Base-by-base conservation (phyloP, 192 early-diverging fungal species). In the Pilaira anomala region DNA sequence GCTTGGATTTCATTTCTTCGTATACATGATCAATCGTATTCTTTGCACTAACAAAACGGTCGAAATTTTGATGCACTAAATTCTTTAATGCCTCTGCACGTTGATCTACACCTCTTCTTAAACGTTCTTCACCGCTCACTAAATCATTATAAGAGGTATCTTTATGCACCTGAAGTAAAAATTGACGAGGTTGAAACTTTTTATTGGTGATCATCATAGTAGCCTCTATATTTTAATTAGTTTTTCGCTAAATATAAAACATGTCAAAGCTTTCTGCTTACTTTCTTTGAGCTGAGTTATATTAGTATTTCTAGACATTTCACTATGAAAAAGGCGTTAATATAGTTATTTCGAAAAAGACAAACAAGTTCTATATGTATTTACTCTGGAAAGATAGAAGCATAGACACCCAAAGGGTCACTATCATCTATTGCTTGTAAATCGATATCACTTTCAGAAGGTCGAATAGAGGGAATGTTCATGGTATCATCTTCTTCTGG, bases 41-140 rank as follows among this genome's bases (percentile, higher is more conserved):
- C 78, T 96, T 95, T 14, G 96, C 94, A 42, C 83, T 89, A 9
- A 98, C 95, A 73, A 98, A 98, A 40, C 93, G 87, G 69, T 96
- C 93, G 82, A 98, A 98, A 71, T 98, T 93, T 61, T 89, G 90
- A 71, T 97, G 92, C 45, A 98, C 96, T 22, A 96, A 71, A 29
- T 84, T 86, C 64, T 93, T 94, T 18, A 95, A 79, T 1, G 88
- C 91, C 48, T 95, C 94, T 0, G 86, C 81, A n/a, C 91, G 85
- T 61, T 94, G 86, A 48, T 88, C 86, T 28, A 95, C 89, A 5
- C 87, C 82, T 56, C 72, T 74, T 50, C 88, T 79, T 28, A 98
- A 74, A 6, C 76, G 74, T 29, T 88, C 72, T n/a, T 87, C 83
- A 3, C 95, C 96, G 19, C 71, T 64, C 36, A 88, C 85, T 39